A percentile compares a stretch with the other conserved stretches of the same genome.
Conservation (phyloP, 176 grass and related monocot species). For the Musa acuminata region DNA sequence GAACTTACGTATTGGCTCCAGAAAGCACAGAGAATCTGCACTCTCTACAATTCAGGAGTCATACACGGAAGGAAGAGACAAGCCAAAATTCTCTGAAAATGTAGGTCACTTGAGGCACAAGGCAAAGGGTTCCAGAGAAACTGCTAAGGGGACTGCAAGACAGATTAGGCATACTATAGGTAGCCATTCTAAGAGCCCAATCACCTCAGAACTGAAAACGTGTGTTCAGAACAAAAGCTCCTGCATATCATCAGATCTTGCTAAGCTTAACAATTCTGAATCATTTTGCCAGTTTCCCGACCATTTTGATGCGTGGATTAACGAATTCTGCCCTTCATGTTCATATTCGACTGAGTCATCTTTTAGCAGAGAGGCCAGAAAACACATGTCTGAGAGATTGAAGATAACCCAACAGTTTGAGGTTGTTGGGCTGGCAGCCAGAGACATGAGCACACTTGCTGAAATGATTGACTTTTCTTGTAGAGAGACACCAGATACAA, state of each 20-base stretch:
- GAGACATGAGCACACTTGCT: conserved; percentile 38
- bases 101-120: conserved; percentile 16
- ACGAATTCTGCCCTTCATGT: conserved; percentile 35
- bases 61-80: conserved; percentile 28
- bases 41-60: conserved; percentile 26
- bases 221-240: conserved; percentile 27
- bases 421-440: conserved; percentile 25
- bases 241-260: conserved; percentile 19
- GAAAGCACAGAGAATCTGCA: conserved; percentile 23
- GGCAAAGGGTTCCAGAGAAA: conserved; percentile 76
- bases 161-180: conserved; percentile 45
- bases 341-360: conserved; percentile 53
- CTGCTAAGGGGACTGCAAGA: conserved; percentile 51
- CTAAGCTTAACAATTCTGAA: conserved; percentile 34
- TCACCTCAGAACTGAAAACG: conserved; percentile 27
- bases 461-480: conserved; percentile 75
- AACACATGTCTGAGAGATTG: conserved; percentile 76
- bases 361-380: conserved; percentile 80
- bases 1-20: conserved; percentile 30
- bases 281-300: conserved; percentile 33
- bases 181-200: conserved; percentile 27
- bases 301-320: conserved; percentile 42
- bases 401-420: conserved; percentile 43
- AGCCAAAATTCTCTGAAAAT: conserved; percentile 4
- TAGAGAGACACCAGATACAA: conserved; percentile 25